Evolutionary conservation across 257 asterid genomes (phyloP), one percentile per base, ranked within the genome.

Genomic region (Henckelia pumila): DNA sequence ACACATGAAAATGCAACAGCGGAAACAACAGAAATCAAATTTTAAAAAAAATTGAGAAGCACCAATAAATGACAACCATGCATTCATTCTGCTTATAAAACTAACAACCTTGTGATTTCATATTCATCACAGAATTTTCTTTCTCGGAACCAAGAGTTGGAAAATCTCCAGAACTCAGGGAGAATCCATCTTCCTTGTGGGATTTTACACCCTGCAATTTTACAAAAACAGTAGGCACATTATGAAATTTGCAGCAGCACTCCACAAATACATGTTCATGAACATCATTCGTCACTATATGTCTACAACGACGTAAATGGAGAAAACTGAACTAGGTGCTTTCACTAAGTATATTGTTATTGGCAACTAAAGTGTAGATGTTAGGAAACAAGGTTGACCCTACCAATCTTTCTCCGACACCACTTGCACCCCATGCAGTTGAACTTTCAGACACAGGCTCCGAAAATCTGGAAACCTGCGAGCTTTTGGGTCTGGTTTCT

Each of bases 401-500:
- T 87, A 94, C 99, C 96, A 80, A 79, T 83, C 85, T 84, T 76
- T 88, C 96, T 32, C 85, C 83, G 20, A 88, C 33, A 72, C 61
- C 76, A 77, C 75, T 75, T 70, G 93, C 80, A 73, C 79, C 81
- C 87, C 90, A 84, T 72, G 85, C 83, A 56, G 78, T 76, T 59
- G 81, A 75, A 78, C 77, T 68, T 65, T 82, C 88, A 64, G 93
- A 72, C 25, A 68, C 85, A 73, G 93, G 81, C 74, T 94, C 97
- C 25, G 97, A 96, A 69, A 91, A 94, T 68, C 96, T 85, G 55
- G 97, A 94, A 63, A 88, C 84, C 70, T 85, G 96, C 7, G 97
- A 91, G 86, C 96, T 94, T 66, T 73, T 83, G 22, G 99, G 97
- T 67, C 98, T 84, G 73, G 86, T 87, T 73, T 94, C 97, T n/a